Evolutionary conservation across 306 rosid genomes (phyloP).

Genomic region (Quercus suber): DNA sequence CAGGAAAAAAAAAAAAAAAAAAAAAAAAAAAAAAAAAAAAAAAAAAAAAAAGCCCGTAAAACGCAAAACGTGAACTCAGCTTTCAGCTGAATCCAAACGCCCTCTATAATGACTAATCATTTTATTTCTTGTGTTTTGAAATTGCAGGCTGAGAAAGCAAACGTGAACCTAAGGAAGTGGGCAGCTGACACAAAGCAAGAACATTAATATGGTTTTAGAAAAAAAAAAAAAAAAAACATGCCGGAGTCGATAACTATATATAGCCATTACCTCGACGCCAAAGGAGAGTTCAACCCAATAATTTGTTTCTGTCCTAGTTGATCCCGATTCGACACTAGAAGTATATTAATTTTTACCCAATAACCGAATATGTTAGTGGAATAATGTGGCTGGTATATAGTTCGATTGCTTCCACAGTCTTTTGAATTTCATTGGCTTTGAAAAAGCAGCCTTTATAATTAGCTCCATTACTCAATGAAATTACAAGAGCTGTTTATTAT

Average conservation of each 20-base stretch:
- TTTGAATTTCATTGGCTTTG: too few relatives aligned
- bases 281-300: background rate
- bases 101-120: background rate
- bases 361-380: too few relatives aligned
- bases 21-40: too few relatives aligned
- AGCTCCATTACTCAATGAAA: too few relatives aligned
- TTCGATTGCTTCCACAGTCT: background rate
- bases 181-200: conserved; percentile 16
- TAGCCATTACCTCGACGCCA: background rate
- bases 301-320: background rate
- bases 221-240: background rate
- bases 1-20: too few relatives aligned
- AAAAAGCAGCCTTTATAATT: too few relatives aligned
- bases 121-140: background rate
- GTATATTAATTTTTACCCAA: background rate
- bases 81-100: too few relatives aligned
- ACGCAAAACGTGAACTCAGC: too few relatives aligned
- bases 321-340: conserved; percentile 1
- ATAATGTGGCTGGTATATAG: too few relatives aligned
- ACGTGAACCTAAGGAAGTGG: conserved; percentile 38
- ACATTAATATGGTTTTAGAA: background rate
- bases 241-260: background rate
- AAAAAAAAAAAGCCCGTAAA: too few relatives aligned
- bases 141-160: conserved; percentile 62
- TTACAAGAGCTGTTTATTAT: too few relatives aligned